Evolutionary conservation across 148 eudicot species (phyloP), one percentile per base, ranked within the genome.

Genomic region (Rhododendron ferrugineum): DNA sequence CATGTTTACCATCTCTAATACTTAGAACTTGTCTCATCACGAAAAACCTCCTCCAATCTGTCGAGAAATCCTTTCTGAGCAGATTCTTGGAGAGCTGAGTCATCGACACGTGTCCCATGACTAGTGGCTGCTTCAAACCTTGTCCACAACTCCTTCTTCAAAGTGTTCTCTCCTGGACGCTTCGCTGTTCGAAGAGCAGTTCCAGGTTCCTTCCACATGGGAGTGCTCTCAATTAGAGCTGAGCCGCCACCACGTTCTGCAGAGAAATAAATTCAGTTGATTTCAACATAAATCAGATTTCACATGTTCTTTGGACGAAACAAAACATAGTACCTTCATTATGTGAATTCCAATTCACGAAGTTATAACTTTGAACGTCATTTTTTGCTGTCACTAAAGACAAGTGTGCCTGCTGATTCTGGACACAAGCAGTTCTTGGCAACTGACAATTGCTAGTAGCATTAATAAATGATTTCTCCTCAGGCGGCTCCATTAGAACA

Each of bases 111-210:
- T 83, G 87, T 34, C 66, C 84, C 94, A 54, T 72, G 22, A 36
- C 81, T 90, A 34, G 95, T 83, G 81, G 96, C 96, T 85, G 94
- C 99, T 86, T 97, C 98, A 78, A 97, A 95, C 88, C 81, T 92
- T 11, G 91, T 92, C 99, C 99, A 97, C 26, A 97, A 90, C 87
- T 97, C 99, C 87, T 85, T 95, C 93, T 97, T 97, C 75, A 97
- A 85, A 18, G 98, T 97, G 84, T 95, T 95, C 88, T 97, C 99
- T 80, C 99, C 99, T 40, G 96, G 93, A 37, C 81, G 92, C 89
- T 92, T 95, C 79, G 93, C 92, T 42, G 81, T 85, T 78, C 54
- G 84, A 23, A 88, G 73, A 72, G 86, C 88, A 88, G 95, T 95
- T 86, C 70, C 88, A 23, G 90, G 91, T 32, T 87, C 96, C 90